Percentiles rank a stretch among this genome's conserved stretches.
These are phyloP conservation scores for Trypanosoma melophagium DNA, from an alignment of 208 protist species.

Conservation along the genomic window DNA sequence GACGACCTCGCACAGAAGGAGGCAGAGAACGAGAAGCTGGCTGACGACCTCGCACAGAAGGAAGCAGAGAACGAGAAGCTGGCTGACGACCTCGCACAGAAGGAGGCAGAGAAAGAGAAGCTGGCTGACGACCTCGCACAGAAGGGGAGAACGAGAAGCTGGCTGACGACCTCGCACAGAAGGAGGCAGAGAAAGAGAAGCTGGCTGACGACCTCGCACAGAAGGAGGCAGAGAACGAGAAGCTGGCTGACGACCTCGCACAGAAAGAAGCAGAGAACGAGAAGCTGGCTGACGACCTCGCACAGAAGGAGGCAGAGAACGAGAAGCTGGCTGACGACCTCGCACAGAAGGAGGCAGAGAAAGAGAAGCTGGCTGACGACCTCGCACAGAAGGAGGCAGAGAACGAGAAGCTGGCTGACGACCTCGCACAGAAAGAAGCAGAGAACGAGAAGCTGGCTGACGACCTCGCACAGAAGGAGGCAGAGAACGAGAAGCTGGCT, in stretches of 20 bases:
- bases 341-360: background rate
- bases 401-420: no score
- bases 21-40: constrained; percentile 29
- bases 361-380: background rate
- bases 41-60: constrained; percentile 29
- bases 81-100: constrained; percentile 13
- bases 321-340: constrained; percentile 9
- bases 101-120: constrained; percentile 23
- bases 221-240: constrained; percentile 2
- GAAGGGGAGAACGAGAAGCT: constrained; percentile 27
- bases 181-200: constrained; percentile 11
- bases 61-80: constrained; percentile 8
- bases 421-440: no score
- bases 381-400: no score
- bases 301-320: background rate
- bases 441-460: constrained; percentile 5
- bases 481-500: constrained; percentile 18
- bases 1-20: constrained; percentile 24
- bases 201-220: constrained; percentile 4
- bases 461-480: background rate
- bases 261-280: constrained; percentile 3
- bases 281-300: no score
- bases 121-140: no score
- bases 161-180: no score
- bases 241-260: constrained; percentile 4